Evolutionary conservation across 2,329 filamentous ascomycete genomes (phyloP), one percentile per base, ranked within the genome.

Genomic region (Periconia digitata): DNA sequence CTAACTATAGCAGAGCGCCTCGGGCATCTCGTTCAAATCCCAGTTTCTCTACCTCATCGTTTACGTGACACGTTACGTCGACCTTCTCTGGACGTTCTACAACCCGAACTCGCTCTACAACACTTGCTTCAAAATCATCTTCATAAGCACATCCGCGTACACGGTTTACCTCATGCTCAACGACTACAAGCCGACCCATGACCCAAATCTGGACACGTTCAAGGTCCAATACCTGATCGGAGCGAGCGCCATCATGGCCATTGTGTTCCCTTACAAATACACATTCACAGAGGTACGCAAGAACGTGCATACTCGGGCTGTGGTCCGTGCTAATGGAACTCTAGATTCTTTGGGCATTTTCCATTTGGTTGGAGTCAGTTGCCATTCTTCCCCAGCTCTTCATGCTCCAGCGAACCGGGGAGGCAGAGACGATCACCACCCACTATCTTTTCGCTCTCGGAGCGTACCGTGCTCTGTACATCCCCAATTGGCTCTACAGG

Each of bases 361-460:
- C 89, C 45, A 96, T 99, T 72, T 99, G 94, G 94, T 83, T 99
- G 24, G 94, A 99, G 77, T 87, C 89, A 4, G 94, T 99, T 16
- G 94, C 94, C 44, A 99, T 99, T 62, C 82, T 99, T 51, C 94
- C 94, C 1, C 94, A 99, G 77, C 83, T 99, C 44, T 97, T 99
- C 75, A 95, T 99, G 90, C 81, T 99, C 55, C 94, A 99, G 76
- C 83, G 94, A 64, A 99, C 94, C 0, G 95, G 94, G 59, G 92
- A 97, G 76, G 95, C 94, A 10, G 94, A 99, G 76, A 96, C 94
- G n/a, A 99, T 99, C 68, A 99, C 94, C 12, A 96, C 92, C 1
- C 92, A 99, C 75, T 99, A 99, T 72, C 82, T 99, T 36, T 96
- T 96, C 67, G 92, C 95, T 13, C 80, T 99, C 32, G 94, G 94